phyloP scores from a whole-genome alignment of 2,329 filamentous ascomycete genomes.

The Podosphaera xanthii region DNA sequence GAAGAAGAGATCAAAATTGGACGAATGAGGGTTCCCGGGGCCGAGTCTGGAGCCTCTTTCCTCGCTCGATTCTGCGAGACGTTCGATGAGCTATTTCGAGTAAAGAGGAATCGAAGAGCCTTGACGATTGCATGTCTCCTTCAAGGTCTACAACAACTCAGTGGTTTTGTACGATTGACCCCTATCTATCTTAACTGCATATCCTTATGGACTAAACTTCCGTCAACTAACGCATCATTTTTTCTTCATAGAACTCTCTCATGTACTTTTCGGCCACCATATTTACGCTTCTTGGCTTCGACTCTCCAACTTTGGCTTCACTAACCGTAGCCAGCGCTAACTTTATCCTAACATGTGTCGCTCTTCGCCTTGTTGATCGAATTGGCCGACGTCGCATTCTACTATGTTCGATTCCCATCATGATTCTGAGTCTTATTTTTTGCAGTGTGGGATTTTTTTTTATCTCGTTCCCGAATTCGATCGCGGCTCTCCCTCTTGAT shows the following conservation, averaged over 20 bases:
- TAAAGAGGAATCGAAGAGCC: constrained; percentile 46
- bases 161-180: constrained; percentile 42
- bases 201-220: no score
- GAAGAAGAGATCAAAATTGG: constrained; percentile 29
- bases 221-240: not conserved
- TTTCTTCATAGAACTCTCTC: constrained; percentile 41
- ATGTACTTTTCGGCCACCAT: constrained; percentile 85
- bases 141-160: constrained; percentile 72
- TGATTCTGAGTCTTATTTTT: constrained; percentile 48
- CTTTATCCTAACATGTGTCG: constrained; percentile 54
- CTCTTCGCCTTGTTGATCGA: constrained; percentile 54
- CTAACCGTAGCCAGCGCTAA: constrained; percentile 66
- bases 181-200: not conserved
- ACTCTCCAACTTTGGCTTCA: constrained; percentile 56
- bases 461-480: constrained; percentile 12
- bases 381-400: constrained; percentile 62
- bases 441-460: constrained; percentile 55
- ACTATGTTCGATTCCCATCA: constrained; percentile 63
- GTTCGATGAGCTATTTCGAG: constrained; percentile 30
- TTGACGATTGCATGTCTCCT: constrained; percentile 68
- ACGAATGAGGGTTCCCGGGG: constrained; percentile 8
- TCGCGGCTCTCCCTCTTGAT: constrained; percentile 4
- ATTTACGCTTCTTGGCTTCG: constrained; percentile 55
- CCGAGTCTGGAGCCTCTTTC: constrained; percentile 9
- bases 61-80: constrained; percentile 16